Conservation (phyloP, 129 eudicot species). For the Ambrosia trifida region DNA sequence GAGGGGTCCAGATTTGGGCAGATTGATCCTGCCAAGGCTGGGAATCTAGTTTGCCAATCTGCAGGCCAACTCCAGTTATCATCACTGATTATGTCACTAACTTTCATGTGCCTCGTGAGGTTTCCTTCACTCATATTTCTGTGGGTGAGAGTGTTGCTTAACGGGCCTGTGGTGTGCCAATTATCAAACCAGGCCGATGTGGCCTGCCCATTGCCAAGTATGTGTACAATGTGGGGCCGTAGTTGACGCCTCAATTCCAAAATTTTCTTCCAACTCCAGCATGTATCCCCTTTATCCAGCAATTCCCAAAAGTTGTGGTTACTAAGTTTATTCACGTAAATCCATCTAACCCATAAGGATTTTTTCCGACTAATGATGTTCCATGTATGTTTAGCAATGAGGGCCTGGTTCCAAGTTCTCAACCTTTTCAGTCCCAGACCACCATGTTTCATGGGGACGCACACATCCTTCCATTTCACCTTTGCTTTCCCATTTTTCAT, state of each 20-base stretch:
- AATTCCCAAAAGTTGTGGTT: background rate
- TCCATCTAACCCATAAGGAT: background rate
- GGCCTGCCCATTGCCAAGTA: background rate
- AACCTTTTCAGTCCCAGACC: background rate
- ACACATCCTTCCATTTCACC: no score
- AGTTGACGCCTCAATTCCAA: background rate
- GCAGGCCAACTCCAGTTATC: background rate
- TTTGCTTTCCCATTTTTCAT: no score
- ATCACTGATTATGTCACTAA: background rate
- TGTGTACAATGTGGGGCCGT: background rate
- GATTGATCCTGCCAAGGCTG: background rate
- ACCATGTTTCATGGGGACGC: background rate
- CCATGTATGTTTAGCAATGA: background rate
- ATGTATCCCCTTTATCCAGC: background rate
- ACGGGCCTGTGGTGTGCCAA: background rate
- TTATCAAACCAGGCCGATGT: background rate
- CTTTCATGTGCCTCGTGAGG: background rate
- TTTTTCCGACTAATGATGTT: background rate
- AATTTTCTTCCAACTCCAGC: background rate
- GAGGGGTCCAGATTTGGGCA: fast-evolving
- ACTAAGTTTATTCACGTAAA: background rate
- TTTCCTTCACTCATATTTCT: background rate
- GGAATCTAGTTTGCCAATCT: background rate
- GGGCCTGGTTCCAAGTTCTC: background rate
- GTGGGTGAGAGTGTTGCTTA: fast-evolving